Evolutionary conservation across 768 basidiomycete species (phyloP), one percentile per base, ranked within the genome.

Genomic region (Suillus occidentalis): DNA sequence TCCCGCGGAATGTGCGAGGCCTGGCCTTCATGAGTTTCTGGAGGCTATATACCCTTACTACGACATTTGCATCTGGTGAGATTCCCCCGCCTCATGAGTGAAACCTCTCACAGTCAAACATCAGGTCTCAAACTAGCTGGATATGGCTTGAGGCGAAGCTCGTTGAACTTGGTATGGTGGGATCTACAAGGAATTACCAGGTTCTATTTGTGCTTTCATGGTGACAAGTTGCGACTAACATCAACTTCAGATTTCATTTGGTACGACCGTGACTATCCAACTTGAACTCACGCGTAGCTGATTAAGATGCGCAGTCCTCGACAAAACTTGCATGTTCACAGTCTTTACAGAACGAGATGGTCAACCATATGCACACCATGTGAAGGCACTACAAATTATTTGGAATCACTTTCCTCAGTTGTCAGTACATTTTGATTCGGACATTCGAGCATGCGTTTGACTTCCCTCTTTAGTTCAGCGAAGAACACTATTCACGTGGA

Each of bases 311-410:
- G 68, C 74, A 87, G 93, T 95, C 0, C 81, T 95, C 28, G 95
- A 97, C 81, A 90, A 93, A 73, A 90, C 87, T 1, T 86, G 85
- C 65, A 97, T 96, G 94, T 96, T 95, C 75, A 89, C 88, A 6
- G 90, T 95, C 2, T 94, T 94, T 75, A 85, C 87, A 1, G 85
- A 86, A 69, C 81, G 88, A 36, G 87, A 92, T 62, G 88, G 84
- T 5, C 87, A 92, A 72, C 83, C 88, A 9, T 92, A 89, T 83
- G 85, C 85, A 58, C 94, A 95, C 72, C 88, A 87, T 43, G 92
- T 94, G 40, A 94, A 94, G 72, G 83, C 91, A 6, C 81, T 94
- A 12, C 87, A 90, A 70, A 91, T 95, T 56, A 90, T 96, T 59
- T 96, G 93, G 93, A 90, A 89, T 67, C 87, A 89, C 69, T 92